Evolutionary conservation across 2,329 filamentous ascomycete genomes (phyloP).

Genomic region (Chaetomiaceae sp.): DNA sequence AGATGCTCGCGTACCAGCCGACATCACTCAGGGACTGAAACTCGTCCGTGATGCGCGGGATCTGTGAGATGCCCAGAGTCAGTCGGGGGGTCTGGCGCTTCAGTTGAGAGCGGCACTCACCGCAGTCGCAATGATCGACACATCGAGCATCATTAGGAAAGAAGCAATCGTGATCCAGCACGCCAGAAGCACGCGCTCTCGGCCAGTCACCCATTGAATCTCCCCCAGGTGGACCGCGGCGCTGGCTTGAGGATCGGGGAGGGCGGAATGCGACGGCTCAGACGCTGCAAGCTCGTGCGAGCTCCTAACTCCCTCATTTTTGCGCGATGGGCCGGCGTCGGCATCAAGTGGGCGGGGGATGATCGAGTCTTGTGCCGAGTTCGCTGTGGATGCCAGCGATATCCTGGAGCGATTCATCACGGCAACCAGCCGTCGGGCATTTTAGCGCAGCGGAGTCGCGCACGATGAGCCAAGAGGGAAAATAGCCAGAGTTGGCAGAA

Average conservation of each 20-base stretch:
- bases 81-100: too few relatives aligned
- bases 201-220: slow-evolving; percentile 12
- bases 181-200: slow-evolving; percentile 9
- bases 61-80: too few relatives aligned
- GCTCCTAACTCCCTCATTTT: not conserved
- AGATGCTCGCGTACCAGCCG: slow-evolving; percentile 25
- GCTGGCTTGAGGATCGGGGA: not conserved
- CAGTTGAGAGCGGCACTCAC: slow-evolving; percentile 6
- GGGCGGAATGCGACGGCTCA: not conserved
- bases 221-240: not conserved
- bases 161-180: slow-evolving; percentile 32
- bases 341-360: not conserved
- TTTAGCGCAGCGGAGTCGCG: too few relatives aligned
- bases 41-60: slow-evolving; percentile 27
- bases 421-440: too few relatives aligned
- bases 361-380: not conserved
- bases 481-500: too few relatives aligned
- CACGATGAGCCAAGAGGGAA: too few relatives aligned
- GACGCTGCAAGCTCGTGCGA: not conserved
- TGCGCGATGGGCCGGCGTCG: not conserved
- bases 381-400: not conserved
- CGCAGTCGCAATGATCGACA: slow-evolving; percentile 47
- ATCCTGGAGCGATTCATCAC: too few relatives aligned
- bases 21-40: slow-evolving; percentile 21
- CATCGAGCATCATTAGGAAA: slow-evolving; percentile 46